Evolutionary conservation across 768 basidiomycete species (phyloP).

Genomic region (Lactarius indigo): DNA sequence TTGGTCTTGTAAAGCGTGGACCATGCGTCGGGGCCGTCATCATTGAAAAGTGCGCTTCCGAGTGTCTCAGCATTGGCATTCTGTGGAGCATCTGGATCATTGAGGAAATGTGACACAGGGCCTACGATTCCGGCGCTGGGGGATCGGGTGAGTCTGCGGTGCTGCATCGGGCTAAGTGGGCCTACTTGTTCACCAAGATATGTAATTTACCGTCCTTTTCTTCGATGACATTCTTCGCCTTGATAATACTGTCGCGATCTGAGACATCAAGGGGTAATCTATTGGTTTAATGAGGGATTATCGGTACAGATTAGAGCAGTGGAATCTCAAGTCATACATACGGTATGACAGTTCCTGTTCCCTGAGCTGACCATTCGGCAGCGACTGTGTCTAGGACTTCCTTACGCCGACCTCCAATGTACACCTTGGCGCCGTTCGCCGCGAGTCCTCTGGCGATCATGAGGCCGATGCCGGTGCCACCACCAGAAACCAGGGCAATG

Average conservation of each 20-base stretch:
- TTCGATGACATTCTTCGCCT: constrained; percentile 50
- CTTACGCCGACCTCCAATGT: constrained; percentile 68
- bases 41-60: constrained; percentile 65
- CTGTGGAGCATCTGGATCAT: constrained; percentile 52
- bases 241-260: constrained; percentile 59
- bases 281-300: not conserved
- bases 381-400: constrained; percentile 59
- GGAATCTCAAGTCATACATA: constrained; percentile 33
- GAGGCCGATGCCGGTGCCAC: constrained; percentile 42
- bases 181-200: constrained; percentile 78
- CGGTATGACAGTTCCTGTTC: constrained; percentile 55
- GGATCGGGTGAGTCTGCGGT: not conserved
- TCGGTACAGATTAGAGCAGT: not conserved
- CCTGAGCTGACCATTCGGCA: constrained; percentile 40
- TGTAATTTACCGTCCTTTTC: constrained; percentile 67
- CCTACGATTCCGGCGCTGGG: constrained; percentile 72
- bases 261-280: constrained; percentile 74
- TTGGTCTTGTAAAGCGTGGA: constrained; percentile 59
- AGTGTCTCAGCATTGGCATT: constrained; percentile 61
- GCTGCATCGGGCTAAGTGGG: constrained; percentile 24
- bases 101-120: constrained; percentile 57
- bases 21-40: constrained; percentile 64
- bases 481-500: constrained; percentile 29
- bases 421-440: constrained; percentile 74
- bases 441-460: constrained; percentile 74